Conservation (phyloP, 805 yeast species). For the Candida wancherniae region DNA sequence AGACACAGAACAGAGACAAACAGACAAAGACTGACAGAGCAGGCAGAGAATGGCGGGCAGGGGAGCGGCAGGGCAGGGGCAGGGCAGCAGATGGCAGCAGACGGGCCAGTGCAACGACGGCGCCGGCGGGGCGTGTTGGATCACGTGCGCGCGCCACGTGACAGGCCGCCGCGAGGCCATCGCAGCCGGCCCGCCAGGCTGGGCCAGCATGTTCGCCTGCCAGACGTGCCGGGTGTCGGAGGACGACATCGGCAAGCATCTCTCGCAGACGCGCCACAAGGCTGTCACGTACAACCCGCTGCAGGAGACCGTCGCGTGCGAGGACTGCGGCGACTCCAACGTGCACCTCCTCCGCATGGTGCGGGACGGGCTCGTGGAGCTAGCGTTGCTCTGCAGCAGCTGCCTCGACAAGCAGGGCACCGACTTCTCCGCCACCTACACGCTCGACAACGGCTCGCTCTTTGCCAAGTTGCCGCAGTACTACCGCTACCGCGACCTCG, state of each 20-base stretch:
- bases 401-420: conserved; percentile 41
- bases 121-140: too few species aligned
- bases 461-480: conserved; percentile 45
- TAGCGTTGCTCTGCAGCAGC: conserved; percentile 43
- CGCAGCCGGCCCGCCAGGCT: too few species aligned
- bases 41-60: too few species aligned
- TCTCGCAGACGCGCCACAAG: conserved; percentile 51
- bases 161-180: too few species aligned
- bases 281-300: conserved; percentile 26
- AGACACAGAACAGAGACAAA: too few species aligned
- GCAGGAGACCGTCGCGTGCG: conserved; percentile 48
- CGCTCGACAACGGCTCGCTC: conserved; percentile 53
- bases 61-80: too few species aligned
- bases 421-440: conserved; percentile 42
- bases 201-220: conserved; percentile 41
- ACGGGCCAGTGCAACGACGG: too few species aligned
- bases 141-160: too few species aligned
- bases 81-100: too few species aligned
- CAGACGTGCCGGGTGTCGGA: conserved; percentile 38
- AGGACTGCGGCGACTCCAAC: conserved; percentile 50
- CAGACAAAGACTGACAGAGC: too few species aligned
- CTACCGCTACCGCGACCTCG: conserved; percentile 45
- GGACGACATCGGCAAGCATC: conserved; percentile 46
- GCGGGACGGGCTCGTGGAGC: conserved; percentile 52
- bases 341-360: conserved; percentile 49